Conservation (phyloP, 2,329 filamentous ascomycete genomes). For the Dactylonectria estremocensis region DNA sequence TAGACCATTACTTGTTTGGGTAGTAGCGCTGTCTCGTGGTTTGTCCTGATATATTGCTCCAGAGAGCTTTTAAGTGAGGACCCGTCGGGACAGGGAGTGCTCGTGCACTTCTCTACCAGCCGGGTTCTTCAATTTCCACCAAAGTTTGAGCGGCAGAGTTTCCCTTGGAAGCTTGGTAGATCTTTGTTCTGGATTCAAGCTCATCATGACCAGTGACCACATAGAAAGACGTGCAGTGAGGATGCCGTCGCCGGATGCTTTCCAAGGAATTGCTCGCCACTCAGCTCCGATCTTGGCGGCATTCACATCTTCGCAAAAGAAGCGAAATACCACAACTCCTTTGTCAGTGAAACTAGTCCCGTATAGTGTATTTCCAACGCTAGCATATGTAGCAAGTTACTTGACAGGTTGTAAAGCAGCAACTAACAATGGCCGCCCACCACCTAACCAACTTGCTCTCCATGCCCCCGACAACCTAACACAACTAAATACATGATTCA, state of each 20-base stretch:
- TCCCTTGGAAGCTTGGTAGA: background rate
- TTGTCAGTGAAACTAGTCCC: conserved; percentile 5
- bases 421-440: too few species aligned
- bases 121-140: background rate
- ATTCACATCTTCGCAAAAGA: background rate
- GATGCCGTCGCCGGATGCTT: background rate
- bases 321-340: conserved; percentile 11
- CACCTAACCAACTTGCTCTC: background rate
- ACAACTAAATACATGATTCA: background rate
- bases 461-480: background rate
- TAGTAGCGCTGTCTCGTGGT: background rate
- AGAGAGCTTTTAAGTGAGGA: background rate
- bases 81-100: conserved; percentile 7
- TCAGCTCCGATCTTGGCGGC: background rate
- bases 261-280: conserved; percentile 20
- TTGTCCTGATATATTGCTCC: background rate
- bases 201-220: conserved; percentile 23
- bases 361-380: background rate
- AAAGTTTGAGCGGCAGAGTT: background rate
- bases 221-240: conserved; percentile 11
- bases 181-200: background rate
- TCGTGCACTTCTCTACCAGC: background rate
- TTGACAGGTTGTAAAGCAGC: background rate
- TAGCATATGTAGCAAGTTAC: conserved; percentile 3
- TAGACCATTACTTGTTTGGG: background rate